A percentile compares a stretch with the other conserved stretches of the same genome.
phyloP scores from a whole-genome alignment of 1,139 yeast species.

The Kluyveromyces sp. region DNA sequence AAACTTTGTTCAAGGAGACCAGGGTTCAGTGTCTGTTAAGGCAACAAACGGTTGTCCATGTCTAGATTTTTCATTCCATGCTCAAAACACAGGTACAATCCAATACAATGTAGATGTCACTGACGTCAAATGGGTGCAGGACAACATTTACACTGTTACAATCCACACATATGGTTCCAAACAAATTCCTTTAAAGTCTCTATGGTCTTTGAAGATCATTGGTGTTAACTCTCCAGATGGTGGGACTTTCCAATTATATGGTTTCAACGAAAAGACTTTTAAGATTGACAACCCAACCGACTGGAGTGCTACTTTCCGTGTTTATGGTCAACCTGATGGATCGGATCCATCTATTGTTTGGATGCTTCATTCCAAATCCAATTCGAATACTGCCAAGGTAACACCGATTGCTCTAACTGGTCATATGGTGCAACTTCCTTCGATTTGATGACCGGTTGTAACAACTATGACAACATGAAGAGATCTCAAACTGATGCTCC shows the following conservation, averaged over 20 bases:
- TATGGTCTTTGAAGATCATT: constrained; percentile 26
- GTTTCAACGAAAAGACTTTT: constrained; percentile 17
- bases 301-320: constrained; percentile 23
- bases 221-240: constrained; percentile 24
- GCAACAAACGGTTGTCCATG: constrained; percentile 17
- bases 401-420: constrained; percentile 14
- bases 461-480: constrained; percentile 20
- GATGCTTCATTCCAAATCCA: constrained; percentile 26
- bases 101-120: constrained; percentile 19
- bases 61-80: constrained; percentile 18
- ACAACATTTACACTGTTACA: constrained; percentile 21
- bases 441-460: constrained; percentile 29
- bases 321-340: constrained; percentile 15
- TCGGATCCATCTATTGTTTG: constrained; percentile 12
- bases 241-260: constrained; percentile 20
- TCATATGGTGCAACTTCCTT: constrained; percentile 16
- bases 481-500: constrained; percentile 26
- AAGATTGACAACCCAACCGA: constrained; percentile 22
- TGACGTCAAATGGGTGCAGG: constrained; percentile 16
- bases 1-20: neutral
- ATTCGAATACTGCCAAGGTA: constrained; percentile 24
- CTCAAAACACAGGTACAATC: constrained; percentile 15
- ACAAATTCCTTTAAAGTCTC: constrained; percentile 15
- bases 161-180: constrained; percentile 21
- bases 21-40: neutral